Evolutionary conservation across 495 filamentous ascomycete species (phyloP).

Genomic region (Neurospora hispaniola): DNA sequence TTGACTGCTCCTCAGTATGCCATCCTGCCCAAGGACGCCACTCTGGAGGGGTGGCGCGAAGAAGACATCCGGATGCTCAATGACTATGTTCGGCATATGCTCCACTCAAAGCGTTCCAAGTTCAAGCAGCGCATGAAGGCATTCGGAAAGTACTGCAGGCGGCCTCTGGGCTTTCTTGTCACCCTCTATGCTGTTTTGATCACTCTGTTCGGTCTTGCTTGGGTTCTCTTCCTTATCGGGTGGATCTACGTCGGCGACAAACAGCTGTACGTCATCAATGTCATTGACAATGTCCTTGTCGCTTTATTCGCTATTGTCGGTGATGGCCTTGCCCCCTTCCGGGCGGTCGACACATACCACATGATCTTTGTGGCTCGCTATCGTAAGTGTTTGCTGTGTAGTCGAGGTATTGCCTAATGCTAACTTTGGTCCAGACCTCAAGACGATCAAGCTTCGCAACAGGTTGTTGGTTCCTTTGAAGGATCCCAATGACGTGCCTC

Average conservation of each 20-base stretch:
- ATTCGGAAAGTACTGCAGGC: constrained; percentile 62
- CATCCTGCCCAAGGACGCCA: constrained; percentile 52
- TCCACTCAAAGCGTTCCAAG: constrained; percentile 65
- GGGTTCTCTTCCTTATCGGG: constrained; percentile 77
- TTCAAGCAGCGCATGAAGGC: constrained; percentile 67
- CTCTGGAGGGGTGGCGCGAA: constrained; percentile 55
- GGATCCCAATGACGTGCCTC: constrained; percentile 63
- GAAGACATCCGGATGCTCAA: constrained; percentile 63
- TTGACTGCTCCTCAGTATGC: constrained; percentile 42
- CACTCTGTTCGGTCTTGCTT: constrained; percentile 68
- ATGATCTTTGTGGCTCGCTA: constrained; percentile 58
- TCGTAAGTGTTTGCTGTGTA: constrained; percentile 8
- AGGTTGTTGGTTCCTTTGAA: constrained; percentile 52
- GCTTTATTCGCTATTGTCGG: constrained; percentile 70
- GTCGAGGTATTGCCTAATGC: neutral
- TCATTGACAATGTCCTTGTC: constrained; percentile 69
- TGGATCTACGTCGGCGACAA: constrained; percentile 74
- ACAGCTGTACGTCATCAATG: constrained; percentile 58
- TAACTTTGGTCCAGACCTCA: constrained; percentile 36
- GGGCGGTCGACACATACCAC: constrained; percentile 70
- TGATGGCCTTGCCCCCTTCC: constrained; percentile 66
- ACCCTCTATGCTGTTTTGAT: constrained; percentile 73
- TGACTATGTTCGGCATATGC: constrained; percentile 71
- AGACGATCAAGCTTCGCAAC: constrained; percentile 60
- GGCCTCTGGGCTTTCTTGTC: constrained; percentile 64